Base-by-base conservation (phyloP, 805 yeast genomes). In the Lachancea fermentati region DNA sequence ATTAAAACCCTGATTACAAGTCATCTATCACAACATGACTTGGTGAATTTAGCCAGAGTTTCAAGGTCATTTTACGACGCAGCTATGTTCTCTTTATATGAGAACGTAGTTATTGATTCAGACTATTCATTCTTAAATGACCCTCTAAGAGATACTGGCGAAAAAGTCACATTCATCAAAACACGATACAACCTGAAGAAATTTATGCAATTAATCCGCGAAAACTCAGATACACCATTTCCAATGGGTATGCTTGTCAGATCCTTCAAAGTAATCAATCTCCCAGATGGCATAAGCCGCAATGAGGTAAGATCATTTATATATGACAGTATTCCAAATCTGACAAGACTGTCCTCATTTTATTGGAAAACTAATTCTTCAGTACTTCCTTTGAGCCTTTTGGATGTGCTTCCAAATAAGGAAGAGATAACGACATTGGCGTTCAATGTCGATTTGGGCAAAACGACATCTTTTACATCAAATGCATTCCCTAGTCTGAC, bases 261-360 rank as follows among this genome's bases (percentile, higher is more conserved):
- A 31, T 46, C 50, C 12, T 47, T 73, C 16, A 63, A 58, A 34
- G 60, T 69, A 36, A 50, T 65, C 2, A 52, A 55, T 17, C 47
- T 73, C 4, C 77, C 76, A 0, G 73, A 70, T 44, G 67, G 71
- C 17, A 58, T 69, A 19, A 63, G 65, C 31, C 54, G 63, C 0
- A 58, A 59, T 42, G 71, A 69, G 35, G 45, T 51, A 5, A 42
- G 52, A 19, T 60, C 59, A 4, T 51, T 65, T 30, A 52, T 57
- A 18, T 47, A 45, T 22, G 47, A 39, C 26, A 52, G 72, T 6
- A 36, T 46, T 4, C 38, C 42, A 4, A 63, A 63, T 24, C 60
- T 71, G 37, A 35, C 32, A 1, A 47, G 45, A 1, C 45, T 68
- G 39, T 30, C 32, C 9, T 46, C 49, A 5, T 41, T 55, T 59